These are phyloP conservation scores for Tinospora cordifolia DNA, from an alignment of 164 flowering plant genomes.

Conservation along the genomic window DNA sequence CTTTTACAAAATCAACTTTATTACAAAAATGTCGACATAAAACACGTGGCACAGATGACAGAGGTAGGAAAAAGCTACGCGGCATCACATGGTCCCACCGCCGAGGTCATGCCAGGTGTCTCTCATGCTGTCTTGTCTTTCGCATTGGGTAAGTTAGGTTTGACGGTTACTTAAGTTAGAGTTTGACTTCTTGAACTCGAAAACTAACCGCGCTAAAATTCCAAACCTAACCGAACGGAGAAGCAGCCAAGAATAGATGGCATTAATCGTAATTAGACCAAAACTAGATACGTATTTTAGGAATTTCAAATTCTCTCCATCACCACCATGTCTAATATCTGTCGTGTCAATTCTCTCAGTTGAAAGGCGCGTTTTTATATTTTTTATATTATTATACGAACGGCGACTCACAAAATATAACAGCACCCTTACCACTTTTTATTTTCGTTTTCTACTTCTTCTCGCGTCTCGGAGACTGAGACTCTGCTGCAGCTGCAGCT, in stretches of 20 bases:
- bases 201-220: neutral
- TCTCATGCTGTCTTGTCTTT: too few relatives aligned
- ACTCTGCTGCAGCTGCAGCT: neutral
- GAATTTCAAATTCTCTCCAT: neutral
- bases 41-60: too few relatives aligned
- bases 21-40: too few relatives aligned
- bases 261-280: neutral
- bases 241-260: neutral
- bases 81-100: too few relatives aligned
- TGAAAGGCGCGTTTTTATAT: slow-evolving; percentile 13
- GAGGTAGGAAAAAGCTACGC: too few relatives aligned
- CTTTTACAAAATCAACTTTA: too few relatives aligned
- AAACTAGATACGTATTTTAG: neutral
- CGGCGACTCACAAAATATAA: slow-evolving; percentile 3
- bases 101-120: too few relatives aligned
- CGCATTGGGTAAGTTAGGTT: slow-evolving; percentile 3
- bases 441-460: neutral
- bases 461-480: neutral
- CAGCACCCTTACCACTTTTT: neutral
- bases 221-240: neutral
- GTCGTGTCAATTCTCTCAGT: neutral
- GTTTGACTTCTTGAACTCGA: neutral
- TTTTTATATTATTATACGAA: slow-evolving; percentile 5
- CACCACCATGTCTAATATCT: neutral
- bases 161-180: neutral